Base-by-base conservation (phyloP, 2,329 filamentous ascomycete species). In the Ophiostoma piceae region DNA sequence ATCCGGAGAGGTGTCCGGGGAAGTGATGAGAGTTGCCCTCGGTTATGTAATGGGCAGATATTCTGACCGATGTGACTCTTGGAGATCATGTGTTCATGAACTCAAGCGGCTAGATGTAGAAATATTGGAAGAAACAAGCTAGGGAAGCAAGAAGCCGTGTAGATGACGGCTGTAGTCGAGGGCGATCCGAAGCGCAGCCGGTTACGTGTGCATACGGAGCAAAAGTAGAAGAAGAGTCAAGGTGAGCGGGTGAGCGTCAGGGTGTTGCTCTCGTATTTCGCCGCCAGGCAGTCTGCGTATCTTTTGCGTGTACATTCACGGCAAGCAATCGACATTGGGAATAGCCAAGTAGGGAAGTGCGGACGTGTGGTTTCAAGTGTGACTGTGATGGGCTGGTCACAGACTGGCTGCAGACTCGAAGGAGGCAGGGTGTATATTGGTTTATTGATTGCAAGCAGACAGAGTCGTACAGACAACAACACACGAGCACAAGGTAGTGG, bases 171-270 rank as follows among this genome's bases (percentile, higher is more conserved):
- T 47, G 19, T 47, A 16, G 57, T 26, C 22, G 57, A 32, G 26
- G 57, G 12, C 57, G 57, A 62, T 62, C 57, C 22, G 57, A 66
- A 22, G 19, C n/a, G 57, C 29, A 67, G 64, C 60, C 60, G 41
- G 62, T 26, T 62, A 26, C 14, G 22, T 29, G 11, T 29, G 57
- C 26, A 32, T 26, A 47, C 43, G 57, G 9, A 14, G 11, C 3
- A 19, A 26, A 32, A 47, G 43, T 47, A 47, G 43, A 47, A 19
- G 39, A 47, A 47, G 16, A 47, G 16, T 47, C 43, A 47, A 47
- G 43, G 43, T 47, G 43, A 47, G 43, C 19, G 43, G 16, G 19
- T 47, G 19, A 47, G 19, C 19, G 19, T 19, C 16, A 47, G 16
- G 32, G 26, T 14, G n/a, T 62, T 26, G 16, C 32, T 16, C 54